Evolutionary conservation across 371 early-diverging fungal genomes (phyloP), one percentile per base, ranked within the genome.

Genomic region (Mortierella sp.): DNA sequence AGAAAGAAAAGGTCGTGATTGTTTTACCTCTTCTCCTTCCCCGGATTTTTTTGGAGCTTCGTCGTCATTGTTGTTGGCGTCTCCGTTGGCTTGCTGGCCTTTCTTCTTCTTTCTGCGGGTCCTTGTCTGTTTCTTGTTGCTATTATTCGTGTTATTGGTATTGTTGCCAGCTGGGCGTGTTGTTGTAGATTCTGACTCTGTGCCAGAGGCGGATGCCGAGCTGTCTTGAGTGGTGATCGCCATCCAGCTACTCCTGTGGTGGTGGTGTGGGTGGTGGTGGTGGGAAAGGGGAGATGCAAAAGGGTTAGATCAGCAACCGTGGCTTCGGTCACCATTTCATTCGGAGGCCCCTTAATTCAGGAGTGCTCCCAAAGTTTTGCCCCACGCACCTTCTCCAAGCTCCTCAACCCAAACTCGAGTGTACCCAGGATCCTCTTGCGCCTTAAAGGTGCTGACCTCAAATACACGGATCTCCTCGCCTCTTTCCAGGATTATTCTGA

Each of bases 31-130:
- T n/a, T 56, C 42, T 31, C 39, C 21, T 18, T 68, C 64, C 5
- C 34, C 34, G 10, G 34, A 7, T 10, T 4, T 10, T 10, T 61
- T 57, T 23, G 58, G 51, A 9, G 54, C 59, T 39, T 63, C 58
- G 21, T 23, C 31, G 14, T 13, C 45, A 31, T 60, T 42, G 34
- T 34, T 45, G 1, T 24, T 27, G 26, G 18, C 30, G 14, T 28
- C 34, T 26, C 57, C 58, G 38, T 54, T 63, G 54, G 64, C 19
- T 24, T 48, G 28, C 7, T 49, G 54, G 7, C 54, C 54, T 46
- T 63, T 68, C 41, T 74, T 74, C 28, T 74, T 74, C 50, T 64
- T 74, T 68, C 69, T 74, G 41, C 74, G 74, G 16, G 59, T 41
- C 49, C 56, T 64, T 45, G 48, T 52, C 6, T 58, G 53, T 42